Base-by-base conservation (phyloP, 306 rosid genomes). In the Gynostemma pentaphyllum region DNA sequence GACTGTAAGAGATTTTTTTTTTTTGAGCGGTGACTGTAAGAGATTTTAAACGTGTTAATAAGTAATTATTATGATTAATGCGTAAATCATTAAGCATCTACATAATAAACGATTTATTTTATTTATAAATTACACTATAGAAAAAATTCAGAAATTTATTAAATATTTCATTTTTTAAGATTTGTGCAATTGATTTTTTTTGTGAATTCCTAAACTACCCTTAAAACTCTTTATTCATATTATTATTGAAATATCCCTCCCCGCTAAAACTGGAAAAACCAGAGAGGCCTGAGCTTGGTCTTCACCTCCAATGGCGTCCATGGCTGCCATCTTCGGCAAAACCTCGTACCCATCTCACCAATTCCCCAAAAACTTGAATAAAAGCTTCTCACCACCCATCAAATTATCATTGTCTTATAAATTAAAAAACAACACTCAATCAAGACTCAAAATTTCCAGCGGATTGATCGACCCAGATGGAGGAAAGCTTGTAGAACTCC, bases 391-490 rank as follows among this genome's bases (percentile, higher is more conserved):
- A 1, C 83, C 87, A 0, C 1, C 71, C 3, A 14, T 11, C 42
- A 80, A 47, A 11, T 72, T 83, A 21, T 69, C 69, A 16, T 2
- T 74, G 18, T 40, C 62, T 12, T n/a, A 37, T 1, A 45, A 29
- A 2, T 2, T 67, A 27, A 53, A 21, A 30, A 12, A 29, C 23
- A 56, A 12, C 52, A 6, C 40, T 50, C 59, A 13, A 13, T 78
- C 10, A 37, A 77, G 70, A 32, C 72, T 69, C 66, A 82, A 84
- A 5, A 62, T 92, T 70, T 86, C 95, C 3, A 24, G 45, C 70
- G 85, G 76, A 12, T 62, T 92, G 80, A 92, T 92, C 65, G 96
- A 92, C 50, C 98, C 98, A n/a, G 96, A 92, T 34, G 90, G 98
- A 4, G 95, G 98, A 62, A 88, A 76, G 69, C 83, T 92, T n/a